phyloP scores from a whole-genome alignment of 139 green algal species.

The Closterium sp. region DNA sequence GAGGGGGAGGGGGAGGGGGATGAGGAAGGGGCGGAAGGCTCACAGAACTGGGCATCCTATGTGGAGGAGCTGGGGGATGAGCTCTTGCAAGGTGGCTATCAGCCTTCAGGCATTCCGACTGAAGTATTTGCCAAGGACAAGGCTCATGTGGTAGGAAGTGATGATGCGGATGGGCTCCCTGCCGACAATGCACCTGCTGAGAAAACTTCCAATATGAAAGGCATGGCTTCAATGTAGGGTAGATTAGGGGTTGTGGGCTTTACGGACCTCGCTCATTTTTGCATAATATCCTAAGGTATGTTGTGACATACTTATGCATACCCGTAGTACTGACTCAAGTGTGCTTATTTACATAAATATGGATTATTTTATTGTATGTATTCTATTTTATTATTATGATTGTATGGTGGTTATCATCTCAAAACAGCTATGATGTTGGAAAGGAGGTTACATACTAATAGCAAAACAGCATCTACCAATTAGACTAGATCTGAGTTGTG shows the following conservation, averaged over 20 bases:
- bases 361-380: neutral
- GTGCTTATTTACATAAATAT: neutral
- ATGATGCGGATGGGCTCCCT: neutral
- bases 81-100: too few relatives aligned
- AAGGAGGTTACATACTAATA: too few relatives aligned
- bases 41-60: neutral
- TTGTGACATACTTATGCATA: too few relatives aligned
- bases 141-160: neutral
- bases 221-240: neutral
- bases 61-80: neutral
- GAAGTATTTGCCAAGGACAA: neutral
- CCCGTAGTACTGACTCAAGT: too few relatives aligned
- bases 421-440: too few relatives aligned
- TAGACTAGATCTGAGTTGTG: too few relatives aligned
- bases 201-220: neutral
- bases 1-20: neutral
- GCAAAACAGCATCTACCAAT: too few relatives aligned
- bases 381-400: too few relatives aligned
- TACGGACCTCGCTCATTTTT: too few relatives aligned
- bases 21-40: too few relatives aligned
- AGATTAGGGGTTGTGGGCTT: neutral
- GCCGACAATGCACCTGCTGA: neutral
- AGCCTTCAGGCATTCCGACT: neutral
- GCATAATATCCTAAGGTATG: too few relatives aligned
- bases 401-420: too few relatives aligned